phyloP scores from a whole-genome alignment of 2,329 filamentous ascomycete species.

The Diaporthe citrichinensis region DNA sequence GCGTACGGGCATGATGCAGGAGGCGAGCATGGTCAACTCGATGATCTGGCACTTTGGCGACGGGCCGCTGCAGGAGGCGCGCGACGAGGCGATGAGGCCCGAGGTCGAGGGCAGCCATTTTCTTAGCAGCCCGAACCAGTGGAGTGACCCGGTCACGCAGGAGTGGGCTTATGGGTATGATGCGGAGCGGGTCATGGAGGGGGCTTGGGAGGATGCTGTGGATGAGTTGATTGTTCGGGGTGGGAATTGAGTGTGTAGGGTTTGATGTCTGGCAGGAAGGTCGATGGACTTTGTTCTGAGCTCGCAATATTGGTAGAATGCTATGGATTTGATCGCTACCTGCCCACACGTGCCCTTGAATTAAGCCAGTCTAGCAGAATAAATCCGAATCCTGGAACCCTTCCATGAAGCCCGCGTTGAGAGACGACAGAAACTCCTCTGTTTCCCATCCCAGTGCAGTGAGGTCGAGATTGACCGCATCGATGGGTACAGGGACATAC shows the following conservation, averaged over 20 bases:
- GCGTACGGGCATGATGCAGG: conserved; percentile 56
- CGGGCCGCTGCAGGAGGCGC: conserved; percentile 56
- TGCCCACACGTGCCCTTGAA: not conserved
- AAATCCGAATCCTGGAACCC: conserved; percentile 33
- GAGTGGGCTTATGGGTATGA: conserved; percentile 65
- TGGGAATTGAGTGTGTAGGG: not conserved
- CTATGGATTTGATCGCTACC: not conserved
- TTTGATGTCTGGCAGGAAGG: too few relatives aligned
- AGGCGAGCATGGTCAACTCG: conserved; percentile 61
- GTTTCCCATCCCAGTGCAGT: conserved; percentile 37
- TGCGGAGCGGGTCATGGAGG: conserved; percentile 54
- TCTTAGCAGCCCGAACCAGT: conserved; percentile 60
- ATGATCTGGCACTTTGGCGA: conserved; percentile 63
- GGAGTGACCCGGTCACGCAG: conserved; percentile 62
- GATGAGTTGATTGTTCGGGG: conserved; percentile 1
- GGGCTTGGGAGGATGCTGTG: conserved; percentile 45
- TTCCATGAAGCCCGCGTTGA: conserved; percentile 20
- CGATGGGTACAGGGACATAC: conserved; percentile 35
- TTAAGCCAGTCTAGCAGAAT: conserved; percentile 20
- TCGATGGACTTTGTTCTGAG: not conserved
- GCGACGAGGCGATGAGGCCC: conserved; percentile 57
- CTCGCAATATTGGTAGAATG: not conserved
- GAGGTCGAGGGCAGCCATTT: conserved; percentile 57
- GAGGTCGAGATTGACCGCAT: conserved; percentile 35
- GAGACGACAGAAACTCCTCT: conserved; percentile 24